Evolutionary conservation across 2,329 filamentous ascomycete genomes (phyloP), one percentile per base, ranked within the genome.

Genomic region (Aspergillus versicolor): DNA sequence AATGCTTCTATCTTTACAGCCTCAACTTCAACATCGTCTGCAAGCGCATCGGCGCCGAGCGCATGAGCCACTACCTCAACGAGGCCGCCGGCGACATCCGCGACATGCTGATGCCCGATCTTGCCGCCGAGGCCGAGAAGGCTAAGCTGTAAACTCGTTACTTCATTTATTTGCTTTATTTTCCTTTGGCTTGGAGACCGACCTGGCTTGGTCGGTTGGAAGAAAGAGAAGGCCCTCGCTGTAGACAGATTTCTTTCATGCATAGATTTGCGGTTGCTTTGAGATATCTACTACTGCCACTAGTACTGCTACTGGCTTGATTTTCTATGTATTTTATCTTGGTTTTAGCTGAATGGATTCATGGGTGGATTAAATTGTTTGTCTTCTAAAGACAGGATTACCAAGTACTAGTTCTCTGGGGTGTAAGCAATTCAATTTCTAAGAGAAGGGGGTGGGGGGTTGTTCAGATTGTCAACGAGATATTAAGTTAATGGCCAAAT

Each of bases 21-120:
- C 84, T 99, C 63, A 94, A 97, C 84, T 97, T 99, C 81, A 99
- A 99, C 79, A 87, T 99, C 65, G 92, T 96, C 63, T 94, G 90
- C 73, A 99, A 97, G 84, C 87, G 89, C 56, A 81, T 97, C 49
- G 94, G 93, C 44, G 91, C 89, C 70, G 87, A 94, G 68, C 88
- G 90, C 65, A 96, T 99, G 93, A 94, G 90, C 77, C 90, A 93
- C 82, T 99, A 91, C 78, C 81, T 99, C 64, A 95, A 92, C 70
- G 94, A 99, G 78, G 93, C 94, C 0, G 94, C 93, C 1, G 84
- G 86, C 60, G 94, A 99, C 63, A 86, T 99, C 73, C 84, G 92
- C 63, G 92, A 96, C 65, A 77, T 99, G 53, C 84, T 99, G 74
- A 78, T 90, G 69, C 89, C 91, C 21, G 91, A 90, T 46, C 76